Percentiles rank a stretch among this genome's conserved stretches.
Conservation (phyloP, 805 yeast species). For the Hanseniaspora singularis region DNA sequence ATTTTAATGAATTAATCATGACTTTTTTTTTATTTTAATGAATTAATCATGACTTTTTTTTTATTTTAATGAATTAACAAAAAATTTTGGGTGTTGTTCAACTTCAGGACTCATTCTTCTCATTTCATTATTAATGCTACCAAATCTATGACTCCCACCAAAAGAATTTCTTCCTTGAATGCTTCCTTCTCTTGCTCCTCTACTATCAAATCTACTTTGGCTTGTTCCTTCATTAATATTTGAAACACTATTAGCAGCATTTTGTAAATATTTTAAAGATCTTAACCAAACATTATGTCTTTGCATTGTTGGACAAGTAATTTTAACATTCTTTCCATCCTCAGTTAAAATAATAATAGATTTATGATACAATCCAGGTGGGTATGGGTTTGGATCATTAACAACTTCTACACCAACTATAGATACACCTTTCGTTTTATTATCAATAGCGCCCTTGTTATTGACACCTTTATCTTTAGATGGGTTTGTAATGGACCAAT, state of each 20-base stretch:
- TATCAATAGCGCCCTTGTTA: constrained; percentile 24
- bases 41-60: no score
- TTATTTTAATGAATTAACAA: constrained; percentile 13
- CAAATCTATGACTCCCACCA: no score
- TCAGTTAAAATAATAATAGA: constrained; percentile 65
- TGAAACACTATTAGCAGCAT: not conserved
- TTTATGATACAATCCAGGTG: constrained; percentile 79
- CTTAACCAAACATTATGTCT: constrained; percentile 88
- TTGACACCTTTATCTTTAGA: constrained; percentile 38
- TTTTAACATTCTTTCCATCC: constrained; percentile 38
- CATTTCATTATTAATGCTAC: not conserved
- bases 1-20: no score
- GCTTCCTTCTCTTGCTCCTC: no score
- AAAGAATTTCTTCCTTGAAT: no score
- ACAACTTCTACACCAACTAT: constrained; percentile 68
- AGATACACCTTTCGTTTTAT: constrained; percentile 66
- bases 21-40: no score
- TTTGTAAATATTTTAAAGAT: constrained; percentile 54
- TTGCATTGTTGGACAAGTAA: constrained; percentile 78
- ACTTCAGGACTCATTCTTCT: constrained; percentile 1
- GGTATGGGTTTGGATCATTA: constrained; percentile 74
- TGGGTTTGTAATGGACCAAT: constrained; percentile 81
- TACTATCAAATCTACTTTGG: no score
- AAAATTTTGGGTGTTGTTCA: constrained; percentile 13
- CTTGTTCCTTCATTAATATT: no score